phyloP scores from a whole-genome alignment of 2,329 filamentous ascomycete species.

The Xylaria sp. region DNA sequence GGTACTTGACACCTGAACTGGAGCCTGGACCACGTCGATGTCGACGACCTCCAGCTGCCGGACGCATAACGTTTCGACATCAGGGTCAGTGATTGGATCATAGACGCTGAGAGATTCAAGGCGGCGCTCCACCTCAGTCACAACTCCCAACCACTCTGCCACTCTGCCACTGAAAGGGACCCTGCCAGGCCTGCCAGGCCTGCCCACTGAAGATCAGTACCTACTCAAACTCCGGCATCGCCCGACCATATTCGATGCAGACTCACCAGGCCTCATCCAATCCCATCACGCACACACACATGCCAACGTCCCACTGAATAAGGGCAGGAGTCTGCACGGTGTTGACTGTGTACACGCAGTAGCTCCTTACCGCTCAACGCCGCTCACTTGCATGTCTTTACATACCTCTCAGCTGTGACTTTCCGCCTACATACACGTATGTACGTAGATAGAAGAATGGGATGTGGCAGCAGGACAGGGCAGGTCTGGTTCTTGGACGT shows the following conservation, averaged over 20 bases:
- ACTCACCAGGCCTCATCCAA: constrained; percentile 17
- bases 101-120: constrained; percentile 16
- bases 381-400: too few relatives aligned
- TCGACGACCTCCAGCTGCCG: constrained; percentile 5
- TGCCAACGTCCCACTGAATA: too few relatives aligned
- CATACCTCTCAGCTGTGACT: too few relatives aligned
- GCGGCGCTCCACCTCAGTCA: constrained; percentile 14
- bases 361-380: too few relatives aligned
- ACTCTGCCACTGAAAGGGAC: background rate
- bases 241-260: constrained; percentile 24
- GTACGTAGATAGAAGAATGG: too few relatives aligned
- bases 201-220: constrained; percentile 21
- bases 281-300: background rate
- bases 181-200: constrained; percentile 14
- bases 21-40: too few relatives aligned
- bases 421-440: too few relatives aligned
- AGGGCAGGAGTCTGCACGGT: too few relatives aligned
- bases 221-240: constrained; percentile 35
- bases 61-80: background rate
- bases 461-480: too few relatives aligned
- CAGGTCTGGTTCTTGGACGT: too few relatives aligned
- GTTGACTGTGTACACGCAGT: background rate
- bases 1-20: too few relatives aligned
- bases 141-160: constrained; percentile 11
- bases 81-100: constrained; percentile 13